Conservation (phyloP, 2,329 filamentous ascomycete genomes). For the Diaporthe batatas region DNA sequence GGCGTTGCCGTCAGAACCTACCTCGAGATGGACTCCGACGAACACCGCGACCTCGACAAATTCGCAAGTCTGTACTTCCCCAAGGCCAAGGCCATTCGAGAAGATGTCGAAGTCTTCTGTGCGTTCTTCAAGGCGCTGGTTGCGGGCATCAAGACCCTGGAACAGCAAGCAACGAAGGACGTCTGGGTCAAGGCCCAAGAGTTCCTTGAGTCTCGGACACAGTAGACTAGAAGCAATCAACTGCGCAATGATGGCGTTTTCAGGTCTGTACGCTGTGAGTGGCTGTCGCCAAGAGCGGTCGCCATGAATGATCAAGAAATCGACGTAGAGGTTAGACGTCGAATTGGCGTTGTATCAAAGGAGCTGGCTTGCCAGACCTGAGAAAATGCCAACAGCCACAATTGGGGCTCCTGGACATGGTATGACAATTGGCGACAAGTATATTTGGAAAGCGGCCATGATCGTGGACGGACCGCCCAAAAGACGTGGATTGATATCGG, state of each 20-base stretch:
- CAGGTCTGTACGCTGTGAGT: background rate
- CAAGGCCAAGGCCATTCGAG: constrained; percentile 68
- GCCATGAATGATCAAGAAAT: background rate
- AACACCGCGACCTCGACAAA: constrained; percentile 46
- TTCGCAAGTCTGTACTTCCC: constrained; percentile 57
- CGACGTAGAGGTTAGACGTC: background rate
- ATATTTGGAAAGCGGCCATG: background rate
- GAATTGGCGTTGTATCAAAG: background rate
- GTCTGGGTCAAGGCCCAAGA: constrained; percentile 68
- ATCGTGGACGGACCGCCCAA: background rate
- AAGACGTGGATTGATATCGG: background rate
- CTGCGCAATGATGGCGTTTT: background rate
- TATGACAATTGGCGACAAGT: background rate
- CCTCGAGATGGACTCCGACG: constrained; percentile 40
- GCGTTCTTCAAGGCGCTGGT: constrained; percentile 71
- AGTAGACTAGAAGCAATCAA: constrained; percentile 22
- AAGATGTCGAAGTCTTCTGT: constrained; percentile 70
- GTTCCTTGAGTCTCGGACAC: constrained; percentile 61
- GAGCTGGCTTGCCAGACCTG: background rate
- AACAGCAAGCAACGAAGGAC: constrained; percentile 60
- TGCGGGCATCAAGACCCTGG: constrained; percentile 68
- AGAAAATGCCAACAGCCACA: background rate
- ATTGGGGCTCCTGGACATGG: background rate
- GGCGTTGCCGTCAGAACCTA: constrained; percentile 41
- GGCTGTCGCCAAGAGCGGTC: background rate